Base-by-base conservation (phyloP, 1,284 basidiomycete genomes). In the Amylostereum areolatum region DNA sequence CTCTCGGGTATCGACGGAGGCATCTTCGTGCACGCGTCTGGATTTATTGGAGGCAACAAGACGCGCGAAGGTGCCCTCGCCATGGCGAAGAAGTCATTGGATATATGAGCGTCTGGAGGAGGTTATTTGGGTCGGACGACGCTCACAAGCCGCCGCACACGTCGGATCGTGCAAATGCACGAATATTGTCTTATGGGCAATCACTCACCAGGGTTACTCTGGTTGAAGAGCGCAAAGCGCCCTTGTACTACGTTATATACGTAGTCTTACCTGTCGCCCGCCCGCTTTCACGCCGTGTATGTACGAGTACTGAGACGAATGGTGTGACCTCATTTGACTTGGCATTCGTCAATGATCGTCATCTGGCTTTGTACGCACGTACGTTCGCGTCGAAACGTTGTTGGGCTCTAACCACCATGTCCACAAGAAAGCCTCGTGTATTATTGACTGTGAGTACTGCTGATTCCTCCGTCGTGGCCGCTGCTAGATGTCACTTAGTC, bases 1-100 rank as follows among this genome's bases (percentile, higher is more conserved):
- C 68, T 83, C 10, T 83, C 82, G 9, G 92, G 92, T 2, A 84
- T 98, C 54, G 78, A 81, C 0, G 92, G 85, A 1, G 81, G 93
- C 48, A 82, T 97, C 50, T 99, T 99, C 64, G 85, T 95, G 29
- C 96, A 99, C 69, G 91, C 93, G 1, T 89, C 86, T 52, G 96
- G 96, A 3, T 99, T 99, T 65, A 98, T 95, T 61, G 97, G 94
- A 60, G 93, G 93, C n/a, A 93, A 96, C 66, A 81, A 87, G 64
- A 95, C 93, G 3, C 89, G 82, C 68, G 87, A 92, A 33, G 96
- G 96, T 18, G 92, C 87, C 0, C 66, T 98, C 54, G 69, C 77
- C 58, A 84, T 98, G 70, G 94, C 94, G 1, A 75, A 73, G 58
- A 74, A 80, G 55, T 87, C 90, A n/a, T 64, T 88, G 50, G 62